Conservation (phyloP, 208 protist species). For the Leishmania turanica region DNA sequence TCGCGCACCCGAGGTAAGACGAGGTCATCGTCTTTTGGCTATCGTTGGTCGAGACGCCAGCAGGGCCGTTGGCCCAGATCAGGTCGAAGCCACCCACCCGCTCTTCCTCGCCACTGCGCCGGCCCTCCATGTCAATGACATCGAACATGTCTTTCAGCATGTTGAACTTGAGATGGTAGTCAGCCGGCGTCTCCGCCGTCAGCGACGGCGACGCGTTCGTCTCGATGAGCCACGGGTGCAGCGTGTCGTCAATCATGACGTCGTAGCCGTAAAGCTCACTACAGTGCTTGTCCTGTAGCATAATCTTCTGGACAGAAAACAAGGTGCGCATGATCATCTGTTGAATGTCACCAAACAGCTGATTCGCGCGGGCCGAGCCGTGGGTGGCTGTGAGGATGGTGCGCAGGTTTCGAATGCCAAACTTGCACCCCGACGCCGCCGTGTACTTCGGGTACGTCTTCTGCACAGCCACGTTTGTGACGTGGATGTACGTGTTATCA, state of each 20-base stretch:
- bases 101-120: slow-evolving; percentile 69
- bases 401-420: slow-evolving; percentile 82
- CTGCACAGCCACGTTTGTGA: slow-evolving; percentile 98
- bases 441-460: slow-evolving; percentile 95
- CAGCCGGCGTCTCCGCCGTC: slow-evolving; percentile 91
- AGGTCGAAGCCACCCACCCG: slow-evolving; percentile 91
- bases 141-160: slow-evolving; percentile 94
- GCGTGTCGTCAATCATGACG: slow-evolving; percentile 87
- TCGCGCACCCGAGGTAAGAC: slow-evolving; percentile 81
- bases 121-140: slow-evolving; percentile 87
- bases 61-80: slow-evolving; percentile 86
- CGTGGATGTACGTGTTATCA: slow-evolving; percentile 95
- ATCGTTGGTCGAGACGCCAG: slow-evolving; percentile 35
- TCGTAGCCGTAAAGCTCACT: slow-evolving; percentile 94
- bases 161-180: slow-evolving; percentile 96
- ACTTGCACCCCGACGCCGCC: slow-evolving; percentile 81
- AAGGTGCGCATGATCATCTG: slow-evolving; percentile 89
- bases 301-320: slow-evolving; percentile 79
- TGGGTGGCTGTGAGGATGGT: slow-evolving; percentile 85
- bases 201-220: slow-evolving; percentile 94
- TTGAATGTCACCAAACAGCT: slow-evolving; percentile 94
- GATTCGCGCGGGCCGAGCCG: slow-evolving; percentile 78
- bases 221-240: slow-evolving; percentile 92
- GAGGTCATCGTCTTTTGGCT: slow-evolving; percentile 19
- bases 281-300: slow-evolving; percentile 87